phyloP scores from a whole-genome alignment of 1,139 yeast species.

The Yamadazyma pseudoaaseri region DNA sequence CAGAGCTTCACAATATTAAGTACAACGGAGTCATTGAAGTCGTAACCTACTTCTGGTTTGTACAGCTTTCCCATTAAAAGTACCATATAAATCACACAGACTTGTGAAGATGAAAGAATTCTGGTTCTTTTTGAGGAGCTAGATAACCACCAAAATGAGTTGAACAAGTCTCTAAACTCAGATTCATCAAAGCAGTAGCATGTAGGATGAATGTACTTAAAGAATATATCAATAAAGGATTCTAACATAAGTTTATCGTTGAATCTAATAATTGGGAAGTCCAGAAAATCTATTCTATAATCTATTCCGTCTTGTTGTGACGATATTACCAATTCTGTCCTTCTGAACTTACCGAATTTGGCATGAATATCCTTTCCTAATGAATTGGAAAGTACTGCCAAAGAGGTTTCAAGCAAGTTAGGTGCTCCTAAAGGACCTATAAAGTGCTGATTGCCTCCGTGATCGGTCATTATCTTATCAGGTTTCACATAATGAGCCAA shows the following conservation, averaged over 20 bases:
- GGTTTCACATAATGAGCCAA: neutral
- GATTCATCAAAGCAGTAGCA: conserved; percentile 34
- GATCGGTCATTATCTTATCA: conserved; percentile 2
- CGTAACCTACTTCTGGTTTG: neutral
- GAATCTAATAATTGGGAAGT: conserved; percentile 2
- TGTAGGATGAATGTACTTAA: conserved; percentile 40
- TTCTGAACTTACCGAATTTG: neutral
- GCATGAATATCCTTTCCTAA: conserved; percentile 1
- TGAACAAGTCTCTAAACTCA: conserved; percentile 15
- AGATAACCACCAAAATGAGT: conserved; percentile 3
- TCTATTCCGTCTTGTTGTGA: conserved; percentile 2
- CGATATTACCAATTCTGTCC: conserved; percentile 1
- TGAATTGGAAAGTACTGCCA: conserved; percentile 1
- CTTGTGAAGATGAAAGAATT: neutral
- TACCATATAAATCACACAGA: conserved; percentile 4
- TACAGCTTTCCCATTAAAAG: conserved; percentile 26
- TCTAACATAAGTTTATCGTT: conserved; percentile 26
- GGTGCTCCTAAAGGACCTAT: conserved; percentile 5
- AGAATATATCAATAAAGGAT: conserved; percentile 30
- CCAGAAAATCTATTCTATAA: conserved; percentile 1
- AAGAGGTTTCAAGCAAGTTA: conserved; percentile 1
- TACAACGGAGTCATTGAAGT: conserved; percentile 1
- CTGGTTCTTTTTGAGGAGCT: neutral
- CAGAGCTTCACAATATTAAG: conserved; percentile 29
- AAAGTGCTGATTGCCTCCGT: conserved; percentile 4